These are phyloP conservation scores for Malassezia pachydermatis DNA, from an alignment of 1,284 basidiomycete species.

Conservation along the genomic window DNA sequence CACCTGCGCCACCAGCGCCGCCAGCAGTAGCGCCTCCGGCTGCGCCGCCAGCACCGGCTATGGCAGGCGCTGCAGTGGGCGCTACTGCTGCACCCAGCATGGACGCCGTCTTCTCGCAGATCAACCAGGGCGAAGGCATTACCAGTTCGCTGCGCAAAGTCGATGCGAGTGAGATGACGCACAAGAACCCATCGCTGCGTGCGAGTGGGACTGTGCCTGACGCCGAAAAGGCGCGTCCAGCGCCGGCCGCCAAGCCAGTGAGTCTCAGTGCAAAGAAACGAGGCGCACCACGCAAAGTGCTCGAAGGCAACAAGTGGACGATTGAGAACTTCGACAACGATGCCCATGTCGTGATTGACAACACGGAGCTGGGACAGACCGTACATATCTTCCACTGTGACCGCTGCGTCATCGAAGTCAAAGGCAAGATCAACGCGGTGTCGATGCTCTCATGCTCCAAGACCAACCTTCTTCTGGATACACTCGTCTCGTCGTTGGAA, in stretches of 20 bases:
- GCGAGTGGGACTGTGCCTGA: constrained; percentile 45
- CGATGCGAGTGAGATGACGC: constrained; percentile 90
- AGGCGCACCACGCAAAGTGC: constrained; percentile 62
- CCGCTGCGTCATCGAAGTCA: constrained; percentile 72
- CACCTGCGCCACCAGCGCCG: constrained; percentile 52
- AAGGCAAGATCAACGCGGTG: constrained; percentile 91
- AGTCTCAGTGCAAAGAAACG: constrained; percentile 60
- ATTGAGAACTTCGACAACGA: constrained; percentile 91
- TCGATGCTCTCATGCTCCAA: constrained; percentile 80
- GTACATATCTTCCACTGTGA: constrained; percentile 88
- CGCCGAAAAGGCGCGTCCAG: constrained; percentile 26
- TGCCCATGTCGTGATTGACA: constrained; percentile 61
- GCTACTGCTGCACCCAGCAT: constrained; percentile 55
- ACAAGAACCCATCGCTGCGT: constrained; percentile 84
- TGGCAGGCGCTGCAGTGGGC: constrained; percentile 46
- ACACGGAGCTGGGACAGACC: constrained; percentile 70
- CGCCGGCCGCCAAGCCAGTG: constrained; percentile 29
- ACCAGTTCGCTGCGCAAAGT: constrained; percentile 87
- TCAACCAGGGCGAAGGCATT: constrained; percentile 81
- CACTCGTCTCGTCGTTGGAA: constrained; percentile 76
- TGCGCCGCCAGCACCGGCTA: constrained; percentile 50
- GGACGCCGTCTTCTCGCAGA: constrained; percentile 78
- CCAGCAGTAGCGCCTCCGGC: constrained; percentile 51
- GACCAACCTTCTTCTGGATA: constrained; percentile 78
- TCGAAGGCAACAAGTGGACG: constrained; percentile 89